Evolutionary conservation across 305 asterid genomes (phyloP).

Genomic region (Ajuga reptans): DNA sequence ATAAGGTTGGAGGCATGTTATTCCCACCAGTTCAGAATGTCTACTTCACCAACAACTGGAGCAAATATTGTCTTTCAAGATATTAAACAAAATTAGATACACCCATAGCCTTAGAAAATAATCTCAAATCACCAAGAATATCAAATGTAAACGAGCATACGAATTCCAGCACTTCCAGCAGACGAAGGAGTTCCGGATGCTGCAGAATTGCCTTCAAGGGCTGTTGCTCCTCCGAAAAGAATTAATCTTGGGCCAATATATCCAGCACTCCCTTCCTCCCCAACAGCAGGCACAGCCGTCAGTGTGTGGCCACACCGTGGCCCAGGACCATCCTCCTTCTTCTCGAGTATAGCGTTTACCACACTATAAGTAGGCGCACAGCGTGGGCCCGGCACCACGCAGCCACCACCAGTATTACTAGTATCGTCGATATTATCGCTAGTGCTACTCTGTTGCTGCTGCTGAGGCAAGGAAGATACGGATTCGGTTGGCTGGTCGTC

Average conservation of each 20-base stretch:
- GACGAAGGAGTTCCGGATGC: conserved; percentile 89
- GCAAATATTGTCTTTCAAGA: conserved; percentile 15
- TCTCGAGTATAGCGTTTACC: conserved; percentile 67
- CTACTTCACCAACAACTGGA: conserved; percentile 7
- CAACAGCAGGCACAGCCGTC: conserved; percentile 90
- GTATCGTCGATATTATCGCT: conserved; percentile 20
- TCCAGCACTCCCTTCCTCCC: conserved; percentile 79
- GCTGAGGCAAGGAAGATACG: conserved; percentile 35
- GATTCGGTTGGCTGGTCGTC: conserved; percentile 35
- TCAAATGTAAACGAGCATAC: conserved; percentile 42
- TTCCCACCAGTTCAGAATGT: conserved; percentile 5
- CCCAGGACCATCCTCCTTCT: conserved; percentile 98
- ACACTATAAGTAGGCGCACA: conserved; percentile 81
- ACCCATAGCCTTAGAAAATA: conserved; percentile 11
- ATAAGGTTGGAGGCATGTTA: conserved; percentile 8
- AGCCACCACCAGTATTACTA: conserved; percentile 31
- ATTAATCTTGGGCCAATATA: conserved; percentile 82
- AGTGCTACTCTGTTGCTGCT: conserved; percentile 29
- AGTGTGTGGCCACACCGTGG: conserved; percentile 96
- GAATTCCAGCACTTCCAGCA: conserved; percentile 96
- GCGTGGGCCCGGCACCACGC: conserved; percentile 68
- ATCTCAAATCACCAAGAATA: neutral
- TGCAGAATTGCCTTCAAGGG: conserved; percentile 91
- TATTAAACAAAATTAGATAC: neutral
- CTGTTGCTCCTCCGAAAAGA: conserved; percentile 95